Conservation (phyloP, 148 eudicot species). For the Gaultheria prostrata region DNA sequence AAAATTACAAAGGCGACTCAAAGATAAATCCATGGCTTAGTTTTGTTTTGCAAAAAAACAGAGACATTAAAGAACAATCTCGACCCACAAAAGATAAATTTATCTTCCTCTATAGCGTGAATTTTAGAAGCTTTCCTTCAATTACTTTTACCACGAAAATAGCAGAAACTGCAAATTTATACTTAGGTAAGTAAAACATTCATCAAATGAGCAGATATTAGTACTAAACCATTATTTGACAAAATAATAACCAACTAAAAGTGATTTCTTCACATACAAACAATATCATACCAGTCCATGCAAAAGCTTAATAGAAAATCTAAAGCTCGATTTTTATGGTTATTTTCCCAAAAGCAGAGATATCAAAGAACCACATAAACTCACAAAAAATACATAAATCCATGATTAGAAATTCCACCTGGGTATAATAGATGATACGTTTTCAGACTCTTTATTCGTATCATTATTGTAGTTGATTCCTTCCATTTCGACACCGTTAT, state of each 20-base stretch:
- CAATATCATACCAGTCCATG: not conserved
- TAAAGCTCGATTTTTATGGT: not conserved
- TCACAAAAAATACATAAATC: not conserved
- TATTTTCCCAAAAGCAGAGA: not conserved
- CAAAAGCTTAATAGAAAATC: not conserved
- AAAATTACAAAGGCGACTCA: not conserved
- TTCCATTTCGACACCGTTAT: constrained; percentile 23
- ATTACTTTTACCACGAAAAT: no score
- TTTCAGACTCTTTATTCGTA: constrained; percentile 14
- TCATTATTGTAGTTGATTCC: not conserved
- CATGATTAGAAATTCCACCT: constrained; percentile 41
- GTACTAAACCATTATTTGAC: no score
- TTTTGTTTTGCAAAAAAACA: not conserved
- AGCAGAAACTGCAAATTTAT: no score
- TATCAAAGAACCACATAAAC: not conserved
- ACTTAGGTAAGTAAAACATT: no score
- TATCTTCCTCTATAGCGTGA: no score
- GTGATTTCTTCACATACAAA: no score
- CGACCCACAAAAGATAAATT: not conserved
- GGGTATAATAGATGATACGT: constrained; percentile 71
- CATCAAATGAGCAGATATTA: no score
- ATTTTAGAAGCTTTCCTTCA: no score
- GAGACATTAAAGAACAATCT: not conserved
- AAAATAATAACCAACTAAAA: no score
- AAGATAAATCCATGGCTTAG: not conserved